Conservation (phyloP, 2,329 filamentous ascomycete genomes). For the Diaporthe velutina region DNA sequence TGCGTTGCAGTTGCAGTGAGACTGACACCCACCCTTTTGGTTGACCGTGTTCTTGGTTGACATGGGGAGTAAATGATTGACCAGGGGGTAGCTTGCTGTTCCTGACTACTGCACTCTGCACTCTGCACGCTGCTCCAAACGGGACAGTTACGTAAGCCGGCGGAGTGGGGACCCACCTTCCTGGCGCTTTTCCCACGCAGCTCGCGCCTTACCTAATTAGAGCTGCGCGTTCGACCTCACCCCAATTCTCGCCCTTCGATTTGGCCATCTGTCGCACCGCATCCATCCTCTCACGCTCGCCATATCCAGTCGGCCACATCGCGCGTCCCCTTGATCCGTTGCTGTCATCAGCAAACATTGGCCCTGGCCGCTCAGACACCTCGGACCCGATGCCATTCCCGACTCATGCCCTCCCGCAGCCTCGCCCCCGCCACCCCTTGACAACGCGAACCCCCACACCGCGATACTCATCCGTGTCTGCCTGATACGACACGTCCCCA, state of each 20-base stretch:
- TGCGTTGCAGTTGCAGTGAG: neutral
- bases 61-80: neutral
- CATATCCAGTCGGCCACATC: constrained; percentile 24
- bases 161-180: constrained; percentile 10
- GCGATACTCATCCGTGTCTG: constrained; percentile 12
- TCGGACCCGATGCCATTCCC: constrained; percentile 37
- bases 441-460: constrained; percentile 36
- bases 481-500: constrained; percentile 16
- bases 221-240: constrained; percentile 38
- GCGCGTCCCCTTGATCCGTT: neutral
- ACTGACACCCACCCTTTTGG: neutral
- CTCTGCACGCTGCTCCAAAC: neutral
- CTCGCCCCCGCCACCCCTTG: constrained; percentile 38
- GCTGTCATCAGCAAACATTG: neutral
- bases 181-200: constrained; percentile 1
- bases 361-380: constrained; percentile 24
- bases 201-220: constrained; percentile 33
- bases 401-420: constrained; percentile 26
- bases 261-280: constrained; percentile 38
- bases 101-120: constrained; percentile 19
- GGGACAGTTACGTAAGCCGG: constrained; percentile 11
- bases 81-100: constrained; percentile 9
- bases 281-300: constrained; percentile 24
- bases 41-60: neutral
- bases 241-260: constrained; percentile 34